A percentile compares a stretch with the other conserved stretches of the same genome.
Evolutionary conservation across 2,329 filamentous ascomycete species (phyloP).

Genomic region (Cladophialophora carrionii): DNA sequence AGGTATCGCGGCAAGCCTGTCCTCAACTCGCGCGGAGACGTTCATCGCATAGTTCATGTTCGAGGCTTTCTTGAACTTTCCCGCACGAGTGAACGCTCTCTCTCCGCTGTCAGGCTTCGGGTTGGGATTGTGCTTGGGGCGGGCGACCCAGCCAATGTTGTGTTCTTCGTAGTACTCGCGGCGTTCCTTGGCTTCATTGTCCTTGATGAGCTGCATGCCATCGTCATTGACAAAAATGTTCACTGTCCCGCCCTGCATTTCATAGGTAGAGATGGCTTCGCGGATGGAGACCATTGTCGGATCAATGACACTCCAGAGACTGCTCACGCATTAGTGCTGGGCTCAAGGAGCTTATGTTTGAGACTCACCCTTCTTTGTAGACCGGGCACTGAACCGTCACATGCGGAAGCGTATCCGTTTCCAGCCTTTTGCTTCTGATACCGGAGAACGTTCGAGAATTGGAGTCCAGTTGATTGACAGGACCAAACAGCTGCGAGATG

Average conservation of each 20-base stretch:
- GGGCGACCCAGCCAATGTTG: conserved; percentile 55
- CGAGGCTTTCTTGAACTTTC: conserved; percentile 73
- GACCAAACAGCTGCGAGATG: conserved; percentile 50
- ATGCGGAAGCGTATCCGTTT: conserved; percentile 45
- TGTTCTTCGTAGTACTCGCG: conserved; percentile 56
- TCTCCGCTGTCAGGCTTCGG: conserved; percentile 45
- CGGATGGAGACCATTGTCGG: conserved; percentile 62
- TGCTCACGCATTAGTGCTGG: neutral
- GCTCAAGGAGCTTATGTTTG: neutral
- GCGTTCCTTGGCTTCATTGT: conserved; percentile 50
- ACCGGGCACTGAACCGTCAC: conserved; percentile 82
- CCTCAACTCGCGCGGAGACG: conserved; percentile 65
- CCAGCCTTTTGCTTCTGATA: conserved; percentile 37
- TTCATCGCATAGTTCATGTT: conserved; percentile 75
- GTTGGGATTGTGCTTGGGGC: conserved; percentile 52
- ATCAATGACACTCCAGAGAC: conserved; percentile 63
- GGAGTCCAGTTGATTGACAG: conserved; percentile 47
- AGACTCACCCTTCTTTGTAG: conserved; percentile 71
- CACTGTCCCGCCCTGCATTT: conserved; percentile 52
- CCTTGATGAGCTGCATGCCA: conserved; percentile 46
- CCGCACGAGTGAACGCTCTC: conserved; percentile 48
- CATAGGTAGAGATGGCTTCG: conserved; percentile 62
- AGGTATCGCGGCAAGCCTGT: conserved; percentile 50
- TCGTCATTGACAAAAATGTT: conserved; percentile 48
- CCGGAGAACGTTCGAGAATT: conserved; percentile 54